These are phyloP conservation scores for Lactarius trivialis DNA, from an alignment of 768 basidiomycete species.

Conservation along the genomic window DNA sequence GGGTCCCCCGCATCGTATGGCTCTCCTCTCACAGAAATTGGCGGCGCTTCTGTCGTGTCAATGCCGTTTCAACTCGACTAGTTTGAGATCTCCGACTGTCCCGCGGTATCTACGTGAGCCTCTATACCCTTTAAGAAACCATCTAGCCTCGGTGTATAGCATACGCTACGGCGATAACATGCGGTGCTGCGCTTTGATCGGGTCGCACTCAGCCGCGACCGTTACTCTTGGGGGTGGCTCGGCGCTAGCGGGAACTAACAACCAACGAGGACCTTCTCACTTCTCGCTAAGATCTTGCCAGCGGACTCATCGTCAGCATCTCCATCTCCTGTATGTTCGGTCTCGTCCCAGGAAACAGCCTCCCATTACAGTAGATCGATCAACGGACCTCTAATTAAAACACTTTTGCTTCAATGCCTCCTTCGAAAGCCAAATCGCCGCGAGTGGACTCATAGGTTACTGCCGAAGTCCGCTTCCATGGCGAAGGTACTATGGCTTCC, in stretches of 20 bases:
- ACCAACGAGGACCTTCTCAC: not conserved
- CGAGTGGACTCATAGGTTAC: not conserved
- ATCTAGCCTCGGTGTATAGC: not conserved
- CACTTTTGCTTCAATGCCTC: not conserved
- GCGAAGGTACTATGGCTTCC: not conserved
- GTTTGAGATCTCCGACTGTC: not conserved
- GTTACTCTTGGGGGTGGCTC: not conserved
- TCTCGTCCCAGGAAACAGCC: not conserved
- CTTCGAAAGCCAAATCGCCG: not conserved
- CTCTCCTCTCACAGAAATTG: not conserved
- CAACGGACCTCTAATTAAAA: not conserved
- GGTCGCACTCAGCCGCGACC: not conserved
- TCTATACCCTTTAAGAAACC: not conserved
- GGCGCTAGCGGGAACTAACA: not conserved
- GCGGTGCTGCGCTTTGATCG: too few relatives aligned
- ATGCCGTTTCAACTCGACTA: not conserved
- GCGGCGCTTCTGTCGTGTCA: not conserved
- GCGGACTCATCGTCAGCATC: not conserved
- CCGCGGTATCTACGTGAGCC: not conserved
- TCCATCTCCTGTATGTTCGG: not conserved
- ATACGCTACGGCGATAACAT: not conserved
- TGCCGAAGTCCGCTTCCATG: not conserved
- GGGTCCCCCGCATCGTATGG: not conserved
- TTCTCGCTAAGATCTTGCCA: not conserved
- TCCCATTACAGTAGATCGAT: not conserved